Evolutionary conservation across 805 yeast genomes (phyloP).

Genomic region (Yarrowia osloensis): DNA sequence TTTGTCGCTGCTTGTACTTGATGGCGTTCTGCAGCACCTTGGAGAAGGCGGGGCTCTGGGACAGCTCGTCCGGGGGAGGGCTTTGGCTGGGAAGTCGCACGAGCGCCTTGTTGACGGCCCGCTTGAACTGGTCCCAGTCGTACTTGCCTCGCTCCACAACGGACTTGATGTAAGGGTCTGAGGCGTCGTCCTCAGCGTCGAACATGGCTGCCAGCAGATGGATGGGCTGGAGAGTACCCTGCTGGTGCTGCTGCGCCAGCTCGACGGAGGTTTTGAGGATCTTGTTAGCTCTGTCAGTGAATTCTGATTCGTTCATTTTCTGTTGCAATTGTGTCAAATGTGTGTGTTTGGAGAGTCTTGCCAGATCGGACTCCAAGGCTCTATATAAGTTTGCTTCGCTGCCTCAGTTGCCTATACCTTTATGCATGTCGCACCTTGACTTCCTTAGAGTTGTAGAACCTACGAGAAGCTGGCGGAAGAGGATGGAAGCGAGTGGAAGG

Average conservation of each 20-base stretch:
- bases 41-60: slow-evolving; percentile 74
- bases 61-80: slow-evolving; percentile 84
- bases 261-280: slow-evolving; percentile 77
- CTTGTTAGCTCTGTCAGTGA: slow-evolving; percentile 89
- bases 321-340: neutral
- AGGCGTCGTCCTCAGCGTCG: slow-evolving; percentile 57
- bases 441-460: neutral
- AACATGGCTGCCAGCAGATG: slow-evolving; percentile 92
- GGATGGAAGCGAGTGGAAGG: neutral
- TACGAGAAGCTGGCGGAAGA: neutral
- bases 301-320: slow-evolving; percentile 49
- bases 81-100: slow-evolving; percentile 84
- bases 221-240: slow-evolving; percentile 81
- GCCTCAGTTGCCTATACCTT: neutral
- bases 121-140: slow-evolving; percentile 79
- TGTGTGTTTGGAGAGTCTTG: neutral
- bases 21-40: slow-evolving; percentile 72
- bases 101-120: slow-evolving; percentile 75
- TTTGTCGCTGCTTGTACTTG: slow-evolving; percentile 80
- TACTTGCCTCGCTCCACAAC: slow-evolving; percentile 81
- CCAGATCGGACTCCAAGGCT: neutral
- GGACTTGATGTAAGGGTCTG: slow-evolving; percentile 68
- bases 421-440: neutral
- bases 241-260: slow-evolving; percentile 80
- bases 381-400: slow-evolving; percentile 3